Evolutionary conservation across 768 basidiomycete species (phyloP).

Genomic region (Leccinum uliginosum): DNA sequence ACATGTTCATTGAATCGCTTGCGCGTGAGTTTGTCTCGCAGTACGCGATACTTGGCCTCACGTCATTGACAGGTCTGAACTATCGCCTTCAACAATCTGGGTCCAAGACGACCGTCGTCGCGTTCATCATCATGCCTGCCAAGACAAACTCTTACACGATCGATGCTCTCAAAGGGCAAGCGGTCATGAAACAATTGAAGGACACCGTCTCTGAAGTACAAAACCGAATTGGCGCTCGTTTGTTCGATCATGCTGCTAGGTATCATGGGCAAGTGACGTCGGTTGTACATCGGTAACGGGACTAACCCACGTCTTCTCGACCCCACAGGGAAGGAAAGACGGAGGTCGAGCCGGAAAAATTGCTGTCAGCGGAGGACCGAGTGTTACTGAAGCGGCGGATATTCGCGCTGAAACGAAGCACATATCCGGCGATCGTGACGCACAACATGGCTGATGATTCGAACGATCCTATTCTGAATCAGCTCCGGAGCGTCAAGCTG

Average conservation of each 20-base stretch:
- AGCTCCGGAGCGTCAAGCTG: conserved; percentile 88
- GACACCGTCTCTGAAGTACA: conserved; percentile 97
- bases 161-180: conserved; percentile 95
- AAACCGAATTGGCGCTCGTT: conserved; percentile 82
- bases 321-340: conserved; percentile 62
- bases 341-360: conserved; percentile 65
- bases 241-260: conserved; percentile 92
- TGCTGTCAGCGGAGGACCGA: conserved; percentile 90
- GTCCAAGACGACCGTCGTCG: conserved; percentile 83
- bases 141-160: conserved; percentile 94
- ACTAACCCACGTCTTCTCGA: not conserved
- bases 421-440: conserved; percentile 93
- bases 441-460: conserved; percentile 98
- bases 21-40: conserved; percentile 56
- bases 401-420: conserved; percentile 92
- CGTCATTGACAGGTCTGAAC: conserved; percentile 44
- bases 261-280: conserved; percentile 72
- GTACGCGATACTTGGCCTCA: not conserved
- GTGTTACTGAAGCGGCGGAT: conserved; percentile 93
- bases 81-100: conserved; percentile 55
- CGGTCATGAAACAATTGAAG: conserved; percentile 92
- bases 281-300: not conserved
- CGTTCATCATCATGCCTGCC: conserved; percentile 99
- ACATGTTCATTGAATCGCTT: conserved; percentile 98
- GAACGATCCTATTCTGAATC: conserved; percentile 90